Base-by-base conservation (phyloP, 1,139 yeast genomes). In the Zygotorulaspora mrakii region DNA sequence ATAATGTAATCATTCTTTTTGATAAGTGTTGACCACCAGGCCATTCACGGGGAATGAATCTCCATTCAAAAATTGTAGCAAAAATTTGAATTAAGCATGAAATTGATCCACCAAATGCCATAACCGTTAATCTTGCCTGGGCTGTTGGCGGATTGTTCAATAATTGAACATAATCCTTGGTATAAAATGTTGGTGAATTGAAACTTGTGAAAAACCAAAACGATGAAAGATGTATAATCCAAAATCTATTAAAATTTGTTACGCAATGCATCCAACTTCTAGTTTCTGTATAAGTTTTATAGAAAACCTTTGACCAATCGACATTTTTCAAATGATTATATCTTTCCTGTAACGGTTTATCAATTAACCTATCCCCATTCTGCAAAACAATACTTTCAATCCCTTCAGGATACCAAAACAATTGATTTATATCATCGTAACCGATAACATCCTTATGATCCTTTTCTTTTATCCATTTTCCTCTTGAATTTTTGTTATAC, bases 121-220 rank as follows among this genome's bases (percentile, higher is more conserved):
- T 74, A 0, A 78, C 70, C 0, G 94, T 68, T 59, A 78, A 67
- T 35, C 74, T 69, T 0, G 79, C 73, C 51, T 82, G 94, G 3
- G 69, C 56, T 0, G 81, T 73, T 1, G 95, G 94, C 29, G 71
- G 78, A 45, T 78, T 79, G 51, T 84, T 74, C 37, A 77, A 55
- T 24, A 73, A 57, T 42, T 78, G 82, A 35, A 64, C 59, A 55
- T 82, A 85, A 42, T 77, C 63, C 35, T 66, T 67, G 1, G 95
- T 85, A 61, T 84, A 87, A 14, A 87, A 64, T 0, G 88, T 71
- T 0, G 94, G 88, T 0, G 94, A 74, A 59, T 86, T 85, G 59
- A 81, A 81, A 30, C 82, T 70, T 0, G 94, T 83, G 54, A 80
- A 85, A 55, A 78, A 84, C 95, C 95, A 86, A 62, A 80, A 87